Conservation (phyloP, 768 basidiomycete genomes). For the Mycena leptocephala region DNA sequence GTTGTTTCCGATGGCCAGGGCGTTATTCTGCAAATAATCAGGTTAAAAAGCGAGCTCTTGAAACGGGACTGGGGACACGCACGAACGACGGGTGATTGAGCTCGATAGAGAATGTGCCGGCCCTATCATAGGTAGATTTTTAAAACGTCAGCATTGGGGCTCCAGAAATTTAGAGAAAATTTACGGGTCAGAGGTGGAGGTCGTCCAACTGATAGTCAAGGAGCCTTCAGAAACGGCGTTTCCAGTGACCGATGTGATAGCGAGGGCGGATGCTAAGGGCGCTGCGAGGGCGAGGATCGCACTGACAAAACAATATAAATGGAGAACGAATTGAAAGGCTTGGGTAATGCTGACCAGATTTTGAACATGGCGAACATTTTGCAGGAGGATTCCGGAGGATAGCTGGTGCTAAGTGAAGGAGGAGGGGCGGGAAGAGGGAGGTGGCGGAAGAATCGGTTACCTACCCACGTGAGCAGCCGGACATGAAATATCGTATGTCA, state of each 20-base stretch:
- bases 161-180: background rate
- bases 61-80: background rate
- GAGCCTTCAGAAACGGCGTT: constrained; percentile 28
- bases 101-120: constrained; percentile 24
- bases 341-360: constrained; percentile 18
- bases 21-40: constrained; percentile 5
- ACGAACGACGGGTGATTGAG: constrained; percentile 31
- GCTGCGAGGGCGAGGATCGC: constrained; percentile 32
- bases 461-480: background rate
- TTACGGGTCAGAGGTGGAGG: constrained; percentile 15
- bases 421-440: background rate
- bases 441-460: background rate
- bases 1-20: constrained; percentile 30
- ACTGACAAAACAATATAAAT: constrained; percentile 9
- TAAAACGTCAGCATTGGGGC: background rate
- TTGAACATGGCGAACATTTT: constrained; percentile 32
- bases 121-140: background rate
- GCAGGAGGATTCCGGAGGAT: constrained; percentile 1
- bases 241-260: constrained; percentile 22
- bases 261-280: constrained; percentile 30
- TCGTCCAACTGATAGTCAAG: constrained; percentile 23
- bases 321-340: background rate
- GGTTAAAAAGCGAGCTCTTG: background rate
- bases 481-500: too few species aligned
- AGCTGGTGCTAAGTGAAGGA: background rate